Evolutionary conservation across 768 basidiomycete species (phyloP).

Genomic region (Agaricus bisporus): DNA sequence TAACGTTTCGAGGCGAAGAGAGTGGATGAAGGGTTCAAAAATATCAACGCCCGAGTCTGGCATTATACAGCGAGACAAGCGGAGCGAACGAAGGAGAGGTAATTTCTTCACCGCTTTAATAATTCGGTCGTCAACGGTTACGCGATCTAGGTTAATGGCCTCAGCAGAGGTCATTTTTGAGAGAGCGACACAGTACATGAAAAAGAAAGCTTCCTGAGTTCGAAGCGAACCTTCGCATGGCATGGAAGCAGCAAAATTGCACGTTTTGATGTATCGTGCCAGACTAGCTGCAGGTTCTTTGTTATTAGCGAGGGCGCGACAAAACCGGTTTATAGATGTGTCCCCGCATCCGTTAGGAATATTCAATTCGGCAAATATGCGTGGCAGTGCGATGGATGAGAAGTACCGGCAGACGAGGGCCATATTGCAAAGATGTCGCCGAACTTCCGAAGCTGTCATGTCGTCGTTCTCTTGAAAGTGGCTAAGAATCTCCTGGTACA

Average conservation of each 20-base stretch:
- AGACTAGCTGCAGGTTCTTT: conserved; percentile 23
- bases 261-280: conserved; percentile 23
- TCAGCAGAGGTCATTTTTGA: conserved; percentile 1
- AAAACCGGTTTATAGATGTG: conserved; percentile 17
- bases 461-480: conserved; percentile 19
- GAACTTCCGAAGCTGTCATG: conserved; percentile 13
- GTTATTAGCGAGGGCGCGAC: conserved; percentile 19
- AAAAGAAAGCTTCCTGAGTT: conserved; percentile 4
- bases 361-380: conserved; percentile 29
- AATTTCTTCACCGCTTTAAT: conserved; percentile 1
- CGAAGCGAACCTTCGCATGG: not conserved
- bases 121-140: not conserved
- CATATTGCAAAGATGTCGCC: conserved; percentile 21
- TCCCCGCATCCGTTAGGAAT: conserved; percentile 13
- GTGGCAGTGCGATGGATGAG: conserved; percentile 29
- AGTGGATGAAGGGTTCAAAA: not conserved
- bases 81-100: not conserved
- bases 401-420: conserved; percentile 40
- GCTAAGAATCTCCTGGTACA: conserved; percentile 37
- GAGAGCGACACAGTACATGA: conserved; percentile 11
- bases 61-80: not conserved
- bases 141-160: not conserved
- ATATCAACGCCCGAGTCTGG: not conserved
- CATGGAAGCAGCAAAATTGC: conserved; percentile 13
- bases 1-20: not conserved